A percentile compares a stretch with the other conserved stretches of the same genome.
Conservation (phyloP, 768 basidiomycete genomes). For the Rhizopogon roseolus region DNA sequence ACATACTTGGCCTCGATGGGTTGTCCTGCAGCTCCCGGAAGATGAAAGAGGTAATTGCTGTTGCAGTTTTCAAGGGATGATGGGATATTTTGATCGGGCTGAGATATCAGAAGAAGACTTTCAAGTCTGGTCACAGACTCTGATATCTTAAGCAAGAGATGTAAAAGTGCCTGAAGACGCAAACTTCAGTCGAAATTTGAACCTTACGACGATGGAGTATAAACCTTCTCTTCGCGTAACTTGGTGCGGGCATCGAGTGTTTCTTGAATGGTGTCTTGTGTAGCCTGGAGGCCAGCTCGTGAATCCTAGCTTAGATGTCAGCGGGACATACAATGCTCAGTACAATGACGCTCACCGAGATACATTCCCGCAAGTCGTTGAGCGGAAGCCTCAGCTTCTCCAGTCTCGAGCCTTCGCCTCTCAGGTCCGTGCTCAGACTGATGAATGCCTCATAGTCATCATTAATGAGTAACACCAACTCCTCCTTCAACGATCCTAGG, state of each 20-base stretch:
- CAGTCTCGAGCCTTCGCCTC: constrained; percentile 76
- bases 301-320: constrained; percentile 43
- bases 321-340: not conserved
- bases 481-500: constrained; percentile 79
- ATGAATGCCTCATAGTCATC: constrained; percentile 99
- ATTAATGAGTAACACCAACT: constrained; percentile 93
- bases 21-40: constrained; percentile 20
- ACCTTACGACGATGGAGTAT: not conserved
- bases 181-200: constrained; percentile 4
- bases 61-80: constrained; percentile 27
- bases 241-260: constrained; percentile 71
- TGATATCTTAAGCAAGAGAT: constrained; percentile 86
- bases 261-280: constrained; percentile 72
- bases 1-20: constrained; percentile 34
- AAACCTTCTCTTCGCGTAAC: constrained; percentile 81
- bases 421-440: constrained; percentile 87
- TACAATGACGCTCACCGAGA: constrained; percentile 49
- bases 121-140: constrained; percentile 89
- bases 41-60: constrained; percentile 28
- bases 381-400: constrained; percentile 67
- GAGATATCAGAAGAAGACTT: constrained; percentile 68
- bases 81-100: constrained; percentile 37
- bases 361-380: constrained; percentile 52
- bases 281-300: constrained; percentile 52
- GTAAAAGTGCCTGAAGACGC: constrained; percentile 62